Base-by-base conservation (phyloP, 192 early-diverging fungal genomes). In the Spizellomyces punctatus region DNA sequence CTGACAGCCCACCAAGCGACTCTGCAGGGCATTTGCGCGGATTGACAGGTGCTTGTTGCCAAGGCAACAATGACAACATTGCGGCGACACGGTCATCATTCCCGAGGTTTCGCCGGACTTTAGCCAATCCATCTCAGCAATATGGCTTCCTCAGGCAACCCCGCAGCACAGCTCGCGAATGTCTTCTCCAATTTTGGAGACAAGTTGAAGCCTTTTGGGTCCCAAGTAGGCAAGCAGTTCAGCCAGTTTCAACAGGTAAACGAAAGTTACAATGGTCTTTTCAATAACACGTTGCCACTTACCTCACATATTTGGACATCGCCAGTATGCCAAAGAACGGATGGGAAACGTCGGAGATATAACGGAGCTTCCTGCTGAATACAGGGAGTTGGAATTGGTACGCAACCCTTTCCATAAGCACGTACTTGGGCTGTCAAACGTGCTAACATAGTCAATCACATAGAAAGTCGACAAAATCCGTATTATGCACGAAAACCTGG, bases 341-440 rank as follows among this genome's bases (percentile, higher is more conserved):
- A 82, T 96, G 62, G 92, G 91, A 45, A 91, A 79, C 64, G 83
- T 84, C 10, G 85, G 87, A 21, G 93, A 96, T 64, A 85, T 95
- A 42, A 99, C 97, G 43, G 93, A 94, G 65, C 89, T 99, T 41
- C 97, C 97, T 46, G 85, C 85, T 64, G 96, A 99, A 72, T 99
- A 98, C 79, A 83, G 93, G 64, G 88, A 91, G 62, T 84, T 99
- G 55, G 97, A 98, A 73, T 87, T 86, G 85, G 93, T 93, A 83
- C 64, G 68, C 59, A 46, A 44, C 41, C 10, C 22, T 63, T 36
- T 0, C 3, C 27, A 36, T 3, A 36, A 36, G 27, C 3, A 36
- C 27, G 3, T 36, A 2, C 0, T 36, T 36, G 27, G 1, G 27
- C 27, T 0, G 27, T 0, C 43, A 41, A 10, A 6, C 42, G 27